Evolutionary conservation across 176 grass and related monocot genomes (phyloP), one percentile per base, ranked within the genome.

Genomic region (Carex pumila): DNA sequence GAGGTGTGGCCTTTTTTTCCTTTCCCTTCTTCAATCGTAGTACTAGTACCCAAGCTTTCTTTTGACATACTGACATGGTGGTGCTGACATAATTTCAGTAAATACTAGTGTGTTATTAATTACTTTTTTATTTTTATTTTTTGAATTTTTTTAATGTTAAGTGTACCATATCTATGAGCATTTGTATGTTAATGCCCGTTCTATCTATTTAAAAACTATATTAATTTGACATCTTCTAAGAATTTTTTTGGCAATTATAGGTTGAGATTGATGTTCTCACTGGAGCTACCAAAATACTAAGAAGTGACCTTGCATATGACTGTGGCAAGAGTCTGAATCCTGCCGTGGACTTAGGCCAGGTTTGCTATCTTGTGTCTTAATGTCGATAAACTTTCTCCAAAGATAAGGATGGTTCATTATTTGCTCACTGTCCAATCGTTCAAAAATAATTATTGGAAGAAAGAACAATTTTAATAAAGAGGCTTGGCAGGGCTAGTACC

Each of bases 261-360:
- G 91, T 97, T 36, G 94, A 97, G 77, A 58, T 97, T 58, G 91
- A 97, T 81, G 77, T 93, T 18, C 77, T 97, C 4, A 97, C 89
- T 2, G 91, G 94, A 79, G 94, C 82, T 65, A 97, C 91, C 12
- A 88, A 88, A 77, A 88, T 97, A 82, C 71, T 97, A 45, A 88
- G 91, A 61, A 90, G 84, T 75, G 94, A 97, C 61, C 87, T 97
- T 11, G 55, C 71, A 49, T 97, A 97, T 18, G 91, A 97, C 80
- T 97, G 91, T 12, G 94, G 94, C 11, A 88, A 91, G 82, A 97
- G 94, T 85, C 85, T 97, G 66, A 94, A 97, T 52, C 94, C 91
- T 63, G 94, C 91, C 7, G 89, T 97, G 1, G 94, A 97, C 84
- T 71, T 97, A 47, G 94, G 94, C 19, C 94, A 97, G 94, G 94